A percentile compares a stretch with the other conserved stretches of the same genome.
Conservation (phyloP, 306 rosid genomes). For the Astragalus membranaceus region DNA sequence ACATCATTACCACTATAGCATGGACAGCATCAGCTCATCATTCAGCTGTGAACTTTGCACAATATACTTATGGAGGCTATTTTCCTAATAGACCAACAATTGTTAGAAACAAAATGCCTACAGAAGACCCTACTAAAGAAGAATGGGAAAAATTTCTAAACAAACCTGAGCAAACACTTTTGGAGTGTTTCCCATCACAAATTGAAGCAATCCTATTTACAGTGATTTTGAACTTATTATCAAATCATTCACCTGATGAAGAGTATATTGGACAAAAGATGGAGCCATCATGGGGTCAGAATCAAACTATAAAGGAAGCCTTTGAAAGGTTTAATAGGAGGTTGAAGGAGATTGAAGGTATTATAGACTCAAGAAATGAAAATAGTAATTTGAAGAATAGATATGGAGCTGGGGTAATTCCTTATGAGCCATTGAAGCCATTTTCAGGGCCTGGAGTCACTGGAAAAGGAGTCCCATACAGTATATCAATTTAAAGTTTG, state of each 20-base stretch:
- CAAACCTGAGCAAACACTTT: slow-evolving; percentile 24
- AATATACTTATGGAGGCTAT: slow-evolving; percentile 33
- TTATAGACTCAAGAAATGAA: slow-evolving; percentile 40
- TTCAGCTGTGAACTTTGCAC: slow-evolving; percentile 36
- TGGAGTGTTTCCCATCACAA: slow-evolving; percentile 43
- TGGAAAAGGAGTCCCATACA: slow-evolving; percentile 44
- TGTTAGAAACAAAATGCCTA: slow-evolving; percentile 37
- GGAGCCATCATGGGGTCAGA: slow-evolving; percentile 30
- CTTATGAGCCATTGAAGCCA: slow-evolving; percentile 44
- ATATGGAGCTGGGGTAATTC: slow-evolving; percentile 38
- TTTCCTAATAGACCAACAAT: slow-evolving; percentile 39
- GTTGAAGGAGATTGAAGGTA: slow-evolving; percentile 30
- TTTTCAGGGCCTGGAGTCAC: slow-evolving; percentile 43
- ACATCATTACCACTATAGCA: slow-evolving; percentile 28
- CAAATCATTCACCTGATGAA: slow-evolving; percentile 42
- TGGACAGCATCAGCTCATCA: slow-evolving; percentile 43
- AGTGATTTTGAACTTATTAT: slow-evolving; percentile 26
- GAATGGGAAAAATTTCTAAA: slow-evolving; percentile 28
- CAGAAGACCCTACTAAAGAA: slow-evolving; percentile 34
- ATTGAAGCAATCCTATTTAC: slow-evolving; percentile 30
- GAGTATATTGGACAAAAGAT: slow-evolving; percentile 30
- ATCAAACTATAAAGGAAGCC: slow-evolving; percentile 19
- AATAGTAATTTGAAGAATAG: slow-evolving; percentile 28
- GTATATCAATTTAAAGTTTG: slow-evolving; percentile 27
- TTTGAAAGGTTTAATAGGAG: slow-evolving; percentile 27